These are phyloP conservation scores for Waltergamsia citrina DNA, from an alignment of 2,329 filamentous ascomycete species.

Conservation along the genomic window DNA sequence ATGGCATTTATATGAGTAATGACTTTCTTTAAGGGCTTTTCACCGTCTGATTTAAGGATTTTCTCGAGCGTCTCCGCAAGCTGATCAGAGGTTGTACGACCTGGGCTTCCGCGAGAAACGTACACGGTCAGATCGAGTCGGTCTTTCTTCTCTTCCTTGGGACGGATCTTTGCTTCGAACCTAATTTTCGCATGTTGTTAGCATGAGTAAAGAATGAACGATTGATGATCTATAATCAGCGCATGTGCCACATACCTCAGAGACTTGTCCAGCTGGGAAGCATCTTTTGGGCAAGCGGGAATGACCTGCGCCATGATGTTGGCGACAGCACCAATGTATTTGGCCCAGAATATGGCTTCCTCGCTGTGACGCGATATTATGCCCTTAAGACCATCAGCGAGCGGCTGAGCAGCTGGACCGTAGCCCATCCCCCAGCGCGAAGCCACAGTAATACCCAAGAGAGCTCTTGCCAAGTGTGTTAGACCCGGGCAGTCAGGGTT, in stretches of 20 bases:
- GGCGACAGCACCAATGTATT: constrained; percentile 41
- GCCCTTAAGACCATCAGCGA: constrained; percentile 30
- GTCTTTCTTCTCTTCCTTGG: constrained; percentile 21
- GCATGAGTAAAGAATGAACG: background rate
- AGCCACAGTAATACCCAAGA: constrained; percentile 62
- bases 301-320: constrained; percentile 30
- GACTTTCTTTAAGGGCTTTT: constrained; percentile 21
- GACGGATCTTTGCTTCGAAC: constrained; percentile 15
- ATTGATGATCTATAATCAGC: constrained; percentile 1
- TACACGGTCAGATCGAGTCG: constrained; percentile 25
- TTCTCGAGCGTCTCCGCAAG: constrained; percentile 22
- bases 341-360: constrained; percentile 40
- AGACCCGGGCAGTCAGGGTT: constrained; percentile 63
- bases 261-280: constrained; percentile 20
- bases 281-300: constrained; percentile 27
- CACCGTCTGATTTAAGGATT: constrained; percentile 19
- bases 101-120: constrained; percentile 16
- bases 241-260: constrained; percentile 24
- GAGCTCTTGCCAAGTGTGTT: constrained; percentile 60
- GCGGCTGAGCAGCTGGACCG: constrained; percentile 33
- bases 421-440: constrained; percentile 63
- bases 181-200: constrained; percentile 16
- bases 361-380: constrained; percentile 26
- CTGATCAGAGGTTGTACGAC: constrained; percentile 20
- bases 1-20: constrained; percentile 16